Percentiles rank a stretch among this genome's conserved stretches.
Evolutionary conservation across 2,329 filamentous ascomycete species (phyloP).

Genomic region (Hymenoscyphus repandus): DNA sequence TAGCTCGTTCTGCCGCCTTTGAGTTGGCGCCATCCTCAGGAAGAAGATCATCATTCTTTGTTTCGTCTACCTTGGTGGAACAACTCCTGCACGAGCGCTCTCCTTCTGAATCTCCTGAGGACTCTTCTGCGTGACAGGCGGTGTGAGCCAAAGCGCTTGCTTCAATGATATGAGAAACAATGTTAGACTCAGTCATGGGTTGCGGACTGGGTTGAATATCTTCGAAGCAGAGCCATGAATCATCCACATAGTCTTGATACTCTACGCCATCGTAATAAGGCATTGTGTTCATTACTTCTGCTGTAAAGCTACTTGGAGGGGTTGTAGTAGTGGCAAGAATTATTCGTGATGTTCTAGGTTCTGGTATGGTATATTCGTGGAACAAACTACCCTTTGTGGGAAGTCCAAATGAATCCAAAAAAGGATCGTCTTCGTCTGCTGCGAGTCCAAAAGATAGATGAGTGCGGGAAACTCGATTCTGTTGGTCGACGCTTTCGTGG

Average conservation of each 20-base stretch:
- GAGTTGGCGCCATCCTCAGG: no score
- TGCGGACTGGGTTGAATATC: not conserved
- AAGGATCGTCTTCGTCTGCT: not conserved
- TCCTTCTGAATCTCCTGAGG: no score
- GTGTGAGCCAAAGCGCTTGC: no score
- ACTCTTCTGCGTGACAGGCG: no score
- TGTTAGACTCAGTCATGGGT: no score
- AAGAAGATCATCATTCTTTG: no score
- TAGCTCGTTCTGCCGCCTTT: not conserved
- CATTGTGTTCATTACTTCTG: not conserved
- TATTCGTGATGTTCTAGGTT: not conserved
- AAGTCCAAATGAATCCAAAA: not conserved
- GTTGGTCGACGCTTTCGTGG: no score
- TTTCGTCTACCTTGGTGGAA: no score
- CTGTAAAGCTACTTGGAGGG: not conserved
- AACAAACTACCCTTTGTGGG: not conserved
- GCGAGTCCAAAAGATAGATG: not conserved
- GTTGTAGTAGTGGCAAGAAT: not conserved
- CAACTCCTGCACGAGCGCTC: no score
- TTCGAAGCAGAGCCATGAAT: slow-evolving; percentile 3
- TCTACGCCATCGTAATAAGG: slow-evolving; percentile 2
- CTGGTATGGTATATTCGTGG: not conserved
- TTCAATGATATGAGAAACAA: no score
- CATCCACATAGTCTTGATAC: slow-evolving; percentile 3
- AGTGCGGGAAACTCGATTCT: not conserved